Percentiles rank a stretch among this genome's conserved stretches.
phyloP scores from a whole-genome alignment of 2,329 filamentous ascomycete species.

The Phoma sp. region DNA sequence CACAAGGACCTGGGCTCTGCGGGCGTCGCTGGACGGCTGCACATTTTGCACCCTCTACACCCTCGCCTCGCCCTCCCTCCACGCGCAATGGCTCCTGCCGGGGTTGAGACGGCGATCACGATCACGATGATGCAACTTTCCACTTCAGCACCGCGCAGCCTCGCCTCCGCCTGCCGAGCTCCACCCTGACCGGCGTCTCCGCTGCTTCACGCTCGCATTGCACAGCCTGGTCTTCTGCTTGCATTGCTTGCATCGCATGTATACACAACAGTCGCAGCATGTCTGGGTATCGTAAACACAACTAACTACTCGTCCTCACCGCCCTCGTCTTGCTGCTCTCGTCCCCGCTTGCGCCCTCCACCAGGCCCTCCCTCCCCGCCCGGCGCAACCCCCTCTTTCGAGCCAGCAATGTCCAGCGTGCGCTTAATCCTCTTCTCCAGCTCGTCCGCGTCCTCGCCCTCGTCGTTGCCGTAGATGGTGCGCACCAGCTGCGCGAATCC shows the following conservation, averaged over 20 bases:
- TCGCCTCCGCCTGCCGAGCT: no score
- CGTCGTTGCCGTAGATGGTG: constrained; percentile 54
- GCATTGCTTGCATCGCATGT: background rate
- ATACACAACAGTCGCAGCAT: background rate
- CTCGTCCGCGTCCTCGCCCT: constrained; percentile 37
- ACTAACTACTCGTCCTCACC: constrained; percentile 1
- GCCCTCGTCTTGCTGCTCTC: constrained; percentile 18
- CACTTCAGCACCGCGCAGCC: no score
- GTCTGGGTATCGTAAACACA: background rate
- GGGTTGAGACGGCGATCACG: constrained; percentile 1
- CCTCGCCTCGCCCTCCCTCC: background rate
- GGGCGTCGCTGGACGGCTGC: no score
- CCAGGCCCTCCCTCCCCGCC: constrained; percentile 6
- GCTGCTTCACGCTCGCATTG: background rate
- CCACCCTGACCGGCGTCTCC: no score
- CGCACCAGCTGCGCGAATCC: constrained; percentile 75
- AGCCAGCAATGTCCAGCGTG: constrained; percentile 40
- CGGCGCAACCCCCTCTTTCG: constrained; percentile 16
- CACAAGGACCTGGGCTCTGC: no score
- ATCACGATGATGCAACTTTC: no score
- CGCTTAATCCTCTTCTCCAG: constrained; percentile 43
- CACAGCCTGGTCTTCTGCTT: no score
- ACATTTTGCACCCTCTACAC: background rate
- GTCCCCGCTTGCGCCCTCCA: constrained; percentile 26
- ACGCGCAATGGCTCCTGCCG: background rate